These are phyloP conservation scores for Aspergillus saccharolyticus DNA, from an alignment of 495 filamentous ascomycete genomes.

Conservation along the genomic window DNA sequence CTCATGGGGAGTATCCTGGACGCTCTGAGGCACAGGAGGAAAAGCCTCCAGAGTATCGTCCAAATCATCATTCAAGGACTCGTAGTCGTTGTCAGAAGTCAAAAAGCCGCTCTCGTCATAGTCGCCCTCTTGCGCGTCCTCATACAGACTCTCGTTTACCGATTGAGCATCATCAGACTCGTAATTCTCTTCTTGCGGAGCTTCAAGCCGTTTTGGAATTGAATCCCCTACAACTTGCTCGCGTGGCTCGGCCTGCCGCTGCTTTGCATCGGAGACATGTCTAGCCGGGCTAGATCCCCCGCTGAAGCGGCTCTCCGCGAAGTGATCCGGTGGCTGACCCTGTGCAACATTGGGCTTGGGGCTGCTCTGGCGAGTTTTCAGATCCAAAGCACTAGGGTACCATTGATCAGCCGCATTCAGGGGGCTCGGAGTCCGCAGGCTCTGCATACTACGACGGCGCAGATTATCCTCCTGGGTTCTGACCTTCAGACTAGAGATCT, in stretches of 20 bases:
- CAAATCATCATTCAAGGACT: conserved; percentile 40
- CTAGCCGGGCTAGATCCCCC: conserved; percentile 8
- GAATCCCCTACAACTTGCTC: background rate
- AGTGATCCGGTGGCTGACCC: conserved; percentile 21
- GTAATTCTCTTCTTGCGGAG: conserved; percentile 5
- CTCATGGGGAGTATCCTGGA: conserved; percentile 61
- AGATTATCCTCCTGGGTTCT: conserved; percentile 78
- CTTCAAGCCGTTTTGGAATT: no score
- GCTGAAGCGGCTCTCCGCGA: conserved; percentile 25
- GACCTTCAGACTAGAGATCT: conserved; percentile 78
- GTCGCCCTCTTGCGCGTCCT: conserved; percentile 51
- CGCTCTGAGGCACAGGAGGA: conserved; percentile 17
- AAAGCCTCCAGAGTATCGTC: conserved; percentile 24
- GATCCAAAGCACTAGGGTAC: conserved; percentile 55
- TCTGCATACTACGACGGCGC: conserved; percentile 78
- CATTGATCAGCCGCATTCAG: conserved; percentile 75
- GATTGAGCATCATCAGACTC: conserved; percentile 33
- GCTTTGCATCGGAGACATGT: background rate
- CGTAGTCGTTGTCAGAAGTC: conserved; percentile 50
- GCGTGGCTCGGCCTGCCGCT: background rate
- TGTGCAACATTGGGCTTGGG: conserved; percentile 34
- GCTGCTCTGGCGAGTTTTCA: conserved; percentile 21
- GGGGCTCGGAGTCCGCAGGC: conserved; percentile 76
- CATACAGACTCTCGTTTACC: conserved; percentile 50
- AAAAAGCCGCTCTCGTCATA: conserved; percentile 22